These are phyloP conservation scores for Cystobasidiopsis lactophilus DNA, from an alignment of 768 basidiomycete species.

Conservation along the genomic window DNA sequence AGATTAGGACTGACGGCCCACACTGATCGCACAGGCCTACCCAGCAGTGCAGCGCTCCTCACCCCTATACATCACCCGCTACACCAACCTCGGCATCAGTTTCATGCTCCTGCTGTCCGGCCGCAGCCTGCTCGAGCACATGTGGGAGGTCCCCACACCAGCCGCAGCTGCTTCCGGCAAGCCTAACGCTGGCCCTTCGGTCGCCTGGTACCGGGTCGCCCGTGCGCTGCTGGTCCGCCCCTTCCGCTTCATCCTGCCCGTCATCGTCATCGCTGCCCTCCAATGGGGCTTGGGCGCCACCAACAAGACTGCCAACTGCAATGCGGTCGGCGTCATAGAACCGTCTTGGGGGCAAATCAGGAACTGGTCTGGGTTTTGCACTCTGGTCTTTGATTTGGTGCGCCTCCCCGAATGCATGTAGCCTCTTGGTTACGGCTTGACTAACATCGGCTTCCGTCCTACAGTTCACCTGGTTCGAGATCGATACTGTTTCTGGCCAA, in stretches of 20 bases:
- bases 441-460: too few species aligned
- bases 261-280: constrained; percentile 19
- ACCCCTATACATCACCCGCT: neutral
- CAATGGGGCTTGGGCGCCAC: constrained; percentile 21
- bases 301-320: constrained; percentile 17
- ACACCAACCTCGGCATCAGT: constrained; percentile 13
- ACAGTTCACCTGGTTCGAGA: constrained; percentile 20
- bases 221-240: constrained; percentile 20
- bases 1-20: neutral
- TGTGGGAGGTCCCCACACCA: constrained; percentile 19
- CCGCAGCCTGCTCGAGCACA: constrained; percentile 18
- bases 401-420: neutral
- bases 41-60: constrained; percentile 16
- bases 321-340: constrained; percentile 21
- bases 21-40: constrained; percentile 7
- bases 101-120: constrained; percentile 21
- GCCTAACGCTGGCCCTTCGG: constrained; percentile 7
- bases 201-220: constrained; percentile 20
- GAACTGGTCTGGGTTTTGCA: constrained; percentile 18
- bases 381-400: constrained; percentile 19
- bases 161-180: neutral
- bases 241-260: constrained; percentile 22
- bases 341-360: constrained; percentile 20
- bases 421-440: neutral
- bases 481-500: constrained; percentile 17